These are phyloP conservation scores for Vitis rotundifolia DNA, from an alignment of 164 flowering plant genomes.

Conservation along the genomic window DNA sequence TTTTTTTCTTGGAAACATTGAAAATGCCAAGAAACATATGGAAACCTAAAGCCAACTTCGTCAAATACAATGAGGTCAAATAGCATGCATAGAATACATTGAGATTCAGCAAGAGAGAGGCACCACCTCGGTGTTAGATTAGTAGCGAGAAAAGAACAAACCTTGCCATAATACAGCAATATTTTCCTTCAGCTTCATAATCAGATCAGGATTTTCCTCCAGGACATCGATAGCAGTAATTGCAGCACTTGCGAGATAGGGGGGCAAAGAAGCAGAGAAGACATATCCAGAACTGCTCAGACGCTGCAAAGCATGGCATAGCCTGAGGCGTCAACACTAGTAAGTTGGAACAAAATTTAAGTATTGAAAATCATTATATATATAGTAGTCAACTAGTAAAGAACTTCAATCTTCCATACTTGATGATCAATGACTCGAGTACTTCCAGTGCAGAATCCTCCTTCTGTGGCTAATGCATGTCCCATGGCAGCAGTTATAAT, in stretches of 20 bases:
- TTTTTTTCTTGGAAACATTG: too few species aligned
- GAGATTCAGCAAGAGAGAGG: too few species aligned
- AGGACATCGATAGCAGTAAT: slow-evolving; percentile 68
- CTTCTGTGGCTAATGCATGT: slow-evolving; percentile 89
- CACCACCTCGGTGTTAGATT: too few species aligned
- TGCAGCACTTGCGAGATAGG: slow-evolving; percentile 90
- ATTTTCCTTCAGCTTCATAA: slow-evolving; percentile 54
- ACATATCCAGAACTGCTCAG: slow-evolving; percentile 95
- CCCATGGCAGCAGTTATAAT: slow-evolving; percentile 98
- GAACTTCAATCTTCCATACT: slow-evolving; percentile 36
- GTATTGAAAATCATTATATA: too few species aligned
- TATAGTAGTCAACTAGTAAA: neutral
- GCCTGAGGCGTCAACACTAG: slow-evolving; percentile 3
- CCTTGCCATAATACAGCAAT: slow-evolving; percentile 70
- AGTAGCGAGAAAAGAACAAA: slow-evolving; percentile 23
- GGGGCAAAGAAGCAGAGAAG: slow-evolving; percentile 99
- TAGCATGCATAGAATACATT: too few species aligned
- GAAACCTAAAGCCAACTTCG: too few species aligned
- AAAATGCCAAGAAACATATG: too few species aligned
- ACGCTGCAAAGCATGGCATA: slow-evolving; percentile 50
- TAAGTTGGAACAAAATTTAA: neutral
- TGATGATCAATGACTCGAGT: slow-evolving; percentile 91
- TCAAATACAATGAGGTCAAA: too few species aligned
- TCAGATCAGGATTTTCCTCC: slow-evolving; percentile 59
- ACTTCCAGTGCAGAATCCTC: slow-evolving; percentile 99